phyloP scores from a whole-genome alignment of 495 filamentous ascomycete species.

The Penicillium roqueforti region DNA sequence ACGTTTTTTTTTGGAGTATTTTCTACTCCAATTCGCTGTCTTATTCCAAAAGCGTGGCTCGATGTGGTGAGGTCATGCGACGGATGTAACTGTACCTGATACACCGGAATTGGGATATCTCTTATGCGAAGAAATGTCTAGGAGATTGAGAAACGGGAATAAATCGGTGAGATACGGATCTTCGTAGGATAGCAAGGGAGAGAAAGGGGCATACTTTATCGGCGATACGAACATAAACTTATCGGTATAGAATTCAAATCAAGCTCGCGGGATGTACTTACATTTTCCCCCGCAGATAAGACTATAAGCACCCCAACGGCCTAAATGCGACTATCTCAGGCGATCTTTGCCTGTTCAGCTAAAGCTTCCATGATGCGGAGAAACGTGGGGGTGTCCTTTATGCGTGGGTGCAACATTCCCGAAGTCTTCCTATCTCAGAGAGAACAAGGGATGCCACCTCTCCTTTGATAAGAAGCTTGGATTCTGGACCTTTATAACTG shows the following conservation, averaged over 20 bases:
- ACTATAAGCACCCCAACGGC: background rate
- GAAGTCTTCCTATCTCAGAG: constrained; percentile 12
- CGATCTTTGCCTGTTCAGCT: constrained; percentile 7
- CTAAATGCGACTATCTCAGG: constrained; percentile 22
- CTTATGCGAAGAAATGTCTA: background rate
- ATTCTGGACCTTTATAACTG: background rate
- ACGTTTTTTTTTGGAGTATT: background rate
- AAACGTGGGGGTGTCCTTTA: constrained; percentile 23
- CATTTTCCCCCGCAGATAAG: constrained; percentile 3
- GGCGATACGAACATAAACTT: background rate
- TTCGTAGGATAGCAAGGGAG: background rate
- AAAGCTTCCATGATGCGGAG: constrained; percentile 18
- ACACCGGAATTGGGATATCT: constrained; percentile 2
- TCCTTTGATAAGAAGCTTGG: constrained; percentile 12
- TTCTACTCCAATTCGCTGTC: background rate
- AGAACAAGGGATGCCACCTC: constrained; percentile 18
- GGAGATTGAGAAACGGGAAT: background rate
- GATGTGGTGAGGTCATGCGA: constrained; percentile 6
- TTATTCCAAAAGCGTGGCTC: background rate
- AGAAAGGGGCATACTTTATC: constrained; percentile 1
- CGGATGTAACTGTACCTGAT: constrained; percentile 10
- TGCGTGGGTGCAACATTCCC: constrained; percentile 20
- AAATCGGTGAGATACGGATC: constrained; percentile 1
- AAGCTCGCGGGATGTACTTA: background rate
- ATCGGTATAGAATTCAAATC: background rate